A percentile compares a stretch with the other conserved stretches of the same genome.
Conservation (phyloP, 129 eudicot genomes). For the Chrysanthemum seticuspe region DNA sequence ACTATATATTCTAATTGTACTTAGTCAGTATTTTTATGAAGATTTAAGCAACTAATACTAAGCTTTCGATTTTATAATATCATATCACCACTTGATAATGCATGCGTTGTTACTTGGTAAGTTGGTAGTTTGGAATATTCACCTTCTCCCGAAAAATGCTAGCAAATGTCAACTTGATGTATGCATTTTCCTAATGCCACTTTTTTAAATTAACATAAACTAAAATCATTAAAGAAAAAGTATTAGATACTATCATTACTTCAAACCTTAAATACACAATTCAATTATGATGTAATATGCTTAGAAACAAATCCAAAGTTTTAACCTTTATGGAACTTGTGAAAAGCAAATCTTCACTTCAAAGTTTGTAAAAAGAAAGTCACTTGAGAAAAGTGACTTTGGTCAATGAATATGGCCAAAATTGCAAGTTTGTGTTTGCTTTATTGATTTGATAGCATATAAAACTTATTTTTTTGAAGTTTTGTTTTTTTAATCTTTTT, state of each 20-base stretch:
- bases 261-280: conserved; percentile 6
- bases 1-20: not conserved
- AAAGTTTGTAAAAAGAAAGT: conserved; percentile 23
- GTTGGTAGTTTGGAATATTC: not conserved
- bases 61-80: not conserved
- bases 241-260: not conserved
- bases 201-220: too few species aligned
- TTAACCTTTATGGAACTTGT: conserved; percentile 35
- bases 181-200: not conserved
- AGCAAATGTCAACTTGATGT: not conserved
- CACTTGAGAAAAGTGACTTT: conserved; percentile 26
- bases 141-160: conserved; percentile 2
- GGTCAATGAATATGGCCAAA: conserved; percentile 25
- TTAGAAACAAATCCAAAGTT: conserved; percentile 33
- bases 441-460: not conserved
- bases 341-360: conserved; percentile 39
- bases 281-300: conserved; percentile 4
- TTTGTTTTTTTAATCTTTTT: too few species aligned
- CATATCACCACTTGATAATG: conserved; percentile 13
- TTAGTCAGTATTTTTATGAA: not conserved
- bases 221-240: too few species aligned
- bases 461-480: too few species aligned
- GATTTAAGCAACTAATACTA: not conserved
- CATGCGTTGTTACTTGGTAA: not conserved
- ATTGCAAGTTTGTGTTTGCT: conserved; percentile 25